Evolutionary conservation across 495 filamentous ascomycete genomes (phyloP), one percentile per base, ranked within the genome.

Genomic region (Neurospora pannonica): DNA sequence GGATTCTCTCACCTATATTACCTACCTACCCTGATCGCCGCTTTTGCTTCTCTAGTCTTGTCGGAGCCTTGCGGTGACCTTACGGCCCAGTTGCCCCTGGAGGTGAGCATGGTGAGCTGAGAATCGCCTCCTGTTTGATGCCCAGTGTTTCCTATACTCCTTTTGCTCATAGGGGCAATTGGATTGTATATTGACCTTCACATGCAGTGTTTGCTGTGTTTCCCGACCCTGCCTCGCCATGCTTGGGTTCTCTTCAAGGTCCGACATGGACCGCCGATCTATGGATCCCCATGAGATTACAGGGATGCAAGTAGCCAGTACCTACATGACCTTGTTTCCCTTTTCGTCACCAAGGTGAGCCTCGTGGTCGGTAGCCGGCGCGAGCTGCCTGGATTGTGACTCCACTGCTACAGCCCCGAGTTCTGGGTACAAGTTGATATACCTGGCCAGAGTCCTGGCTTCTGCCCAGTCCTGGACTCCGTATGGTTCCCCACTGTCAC

Each of bases 301-400:
- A 67, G 54, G 54, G 54, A 19, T 67, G 54, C 54, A 67, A 67
- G 54, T 67, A 67, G 54, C 54, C 54, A 67, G 54, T 67, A 67
- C 54, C 15, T 67, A 34, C 54, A 67, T 34, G 54, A 9, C 54
- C 54, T 67, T 67, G 54, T 67, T 67, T 67, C 54, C 54, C 54
- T 67, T 67, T 67, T 67, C 6, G 54, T 67, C 54, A 67, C 28
- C 54, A 67, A 67, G 54, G 54, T 46, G 21, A 72, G 71, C 71
- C 38, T 72, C 43, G 38, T 38, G 38, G 28, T 73, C 71, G 71
- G 74, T 48, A 43, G 74, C 39, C 70, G 70, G 74, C 43, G 76
- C 75, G 73, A 34, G 73, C 73, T 77, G 75, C 75, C 75, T 77
- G 70, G 73, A 71, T 60, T 4, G 70, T 74, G 76, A 77, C 75